Base-by-base conservation (phyloP, 352 stramenopile genomes). In the Pythium sukuiense region DNA sequence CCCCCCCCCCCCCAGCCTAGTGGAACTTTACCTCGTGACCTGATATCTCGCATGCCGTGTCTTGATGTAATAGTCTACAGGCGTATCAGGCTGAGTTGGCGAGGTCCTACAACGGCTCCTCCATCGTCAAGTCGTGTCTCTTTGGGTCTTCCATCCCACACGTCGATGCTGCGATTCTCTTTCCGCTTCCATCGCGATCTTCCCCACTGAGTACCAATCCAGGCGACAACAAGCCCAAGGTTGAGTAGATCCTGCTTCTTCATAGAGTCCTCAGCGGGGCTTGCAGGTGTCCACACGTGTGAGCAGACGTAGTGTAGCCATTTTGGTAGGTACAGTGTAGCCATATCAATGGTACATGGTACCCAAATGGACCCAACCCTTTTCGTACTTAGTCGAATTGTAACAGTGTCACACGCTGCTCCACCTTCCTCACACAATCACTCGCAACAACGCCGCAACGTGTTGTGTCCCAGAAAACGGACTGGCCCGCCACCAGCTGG, bases 121-220 rank as follows among this genome's bases (percentile, higher is more conserved):
- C 54, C 16, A 56, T 72, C 29, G 55, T 67, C 35, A 61, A 68
- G 14, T 72, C 66, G 55, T 64, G 59, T 32, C 49, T 72, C 16
- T 72, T 72, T 30, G 66, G 60, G 3, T 55, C 59, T 2, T 30
- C 48, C 11, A 52, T 65, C 29, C 41, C 41, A 20, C 46, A 53
- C 26, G 60, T 71, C 41, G 58, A 62, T 24, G 27, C 35, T 24
- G n/a, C 12, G 1, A 43, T 59, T 57, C 33, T 59, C 16, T 59
- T 57, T 26, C 29, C 26, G 20, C 53, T 57, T 3, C 26, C 29
- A 24, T 20, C 46, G 32, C 46, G 20, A 43, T 0, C 4, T 16
- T 7, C 12, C 12, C 16, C 35, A 5, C 8, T 16, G 35, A 16
- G 35, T 14, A 16, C 35, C 12, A 43, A 12, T 11, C 12, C 35